These are phyloP conservation scores for Cicer judaicum DNA, from an alignment of 306 rosid species.

Conservation along the genomic window DNA sequence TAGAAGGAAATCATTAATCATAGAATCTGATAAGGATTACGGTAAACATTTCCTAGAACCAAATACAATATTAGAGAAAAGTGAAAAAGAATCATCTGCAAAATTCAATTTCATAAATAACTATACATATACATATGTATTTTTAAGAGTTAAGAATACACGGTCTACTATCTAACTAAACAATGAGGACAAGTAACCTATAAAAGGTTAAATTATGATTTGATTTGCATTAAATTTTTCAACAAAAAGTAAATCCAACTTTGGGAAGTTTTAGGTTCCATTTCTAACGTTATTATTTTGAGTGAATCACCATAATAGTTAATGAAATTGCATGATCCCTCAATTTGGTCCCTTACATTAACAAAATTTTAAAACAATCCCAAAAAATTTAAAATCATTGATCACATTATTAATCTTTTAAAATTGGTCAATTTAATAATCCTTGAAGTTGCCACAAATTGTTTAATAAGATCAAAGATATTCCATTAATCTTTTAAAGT, in stretches of 20 bases:
- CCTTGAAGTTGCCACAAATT: constrained; percentile 4
- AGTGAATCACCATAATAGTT: background rate
- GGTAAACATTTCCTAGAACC: background rate
- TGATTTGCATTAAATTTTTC: constrained; percentile 5
- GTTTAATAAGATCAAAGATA: background rate
- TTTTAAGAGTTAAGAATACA: background rate
- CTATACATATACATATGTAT: background rate
- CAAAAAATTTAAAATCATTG: background rate
- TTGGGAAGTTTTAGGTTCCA: constrained; percentile 10
- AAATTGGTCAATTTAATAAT: background rate
- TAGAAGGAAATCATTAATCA: constrained; percentile 11
- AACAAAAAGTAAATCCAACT: constrained; percentile 24
- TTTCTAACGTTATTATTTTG: background rate
- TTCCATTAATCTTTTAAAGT: background rate
- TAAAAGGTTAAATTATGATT: constrained; percentile 3
- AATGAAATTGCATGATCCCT: background rate
- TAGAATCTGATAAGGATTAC: constrained; percentile 19
- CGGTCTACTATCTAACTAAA: constrained; percentile 32
- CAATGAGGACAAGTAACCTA: background rate
- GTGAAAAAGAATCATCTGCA: background rate
- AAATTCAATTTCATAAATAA: constrained; percentile 23
- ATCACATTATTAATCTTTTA: background rate
- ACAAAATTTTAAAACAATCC: background rate
- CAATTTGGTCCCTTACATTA: background rate
- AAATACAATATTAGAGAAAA: background rate